Conservation (phyloP, 1,284 basidiomycete species). For the Fomitopsis pinicola region DNA sequence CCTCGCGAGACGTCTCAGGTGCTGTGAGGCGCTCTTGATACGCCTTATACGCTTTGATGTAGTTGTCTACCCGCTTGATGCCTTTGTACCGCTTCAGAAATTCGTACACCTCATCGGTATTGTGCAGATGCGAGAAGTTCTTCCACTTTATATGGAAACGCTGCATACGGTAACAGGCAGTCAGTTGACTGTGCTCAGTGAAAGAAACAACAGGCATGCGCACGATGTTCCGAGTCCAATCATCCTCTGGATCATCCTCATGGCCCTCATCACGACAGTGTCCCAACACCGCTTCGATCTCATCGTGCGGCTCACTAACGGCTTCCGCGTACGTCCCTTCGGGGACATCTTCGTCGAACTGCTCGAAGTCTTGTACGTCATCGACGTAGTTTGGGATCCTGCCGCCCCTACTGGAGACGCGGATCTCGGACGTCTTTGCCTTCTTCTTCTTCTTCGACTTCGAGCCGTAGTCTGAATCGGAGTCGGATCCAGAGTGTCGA, state of each 20-base stretch:
- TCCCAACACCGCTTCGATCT: slow-evolving; percentile 84
- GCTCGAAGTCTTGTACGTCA: slow-evolving; percentile 78
- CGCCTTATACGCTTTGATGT: slow-evolving; percentile 83
- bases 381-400: slow-evolving; percentile 85
- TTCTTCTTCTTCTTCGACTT: slow-evolving; percentile 87
- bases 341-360: slow-evolving; percentile 62
- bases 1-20: slow-evolving; percentile 78
- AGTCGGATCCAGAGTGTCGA: slow-evolving; percentile 51
- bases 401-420: slow-evolving; percentile 76
- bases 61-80: slow-evolving; percentile 97
- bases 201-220: slow-evolving; percentile 9
- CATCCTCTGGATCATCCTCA: slow-evolving; percentile 71
- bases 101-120: slow-evolving; percentile 95
- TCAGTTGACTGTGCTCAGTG: neutral
- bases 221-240: slow-evolving; percentile 84
- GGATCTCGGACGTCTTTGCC: slow-evolving; percentile 57
- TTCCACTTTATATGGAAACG: slow-evolving; percentile 98
- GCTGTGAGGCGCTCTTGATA: slow-evolving; percentile 72
- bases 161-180: slow-evolving; percentile 33
- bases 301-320: slow-evolving; percentile 54
- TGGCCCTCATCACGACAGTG: slow-evolving; percentile 81
- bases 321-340: slow-evolving; percentile 51
- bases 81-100: slow-evolving; percentile 93
- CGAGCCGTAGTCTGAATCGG: slow-evolving; percentile 85
- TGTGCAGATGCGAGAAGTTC: slow-evolving; percentile 89